A percentile compares a stretch with the other conserved stretches of the same genome.
Evolutionary conservation across 768 basidiomycete species (phyloP).

Genomic region (Rubroboletus satanas): DNA sequence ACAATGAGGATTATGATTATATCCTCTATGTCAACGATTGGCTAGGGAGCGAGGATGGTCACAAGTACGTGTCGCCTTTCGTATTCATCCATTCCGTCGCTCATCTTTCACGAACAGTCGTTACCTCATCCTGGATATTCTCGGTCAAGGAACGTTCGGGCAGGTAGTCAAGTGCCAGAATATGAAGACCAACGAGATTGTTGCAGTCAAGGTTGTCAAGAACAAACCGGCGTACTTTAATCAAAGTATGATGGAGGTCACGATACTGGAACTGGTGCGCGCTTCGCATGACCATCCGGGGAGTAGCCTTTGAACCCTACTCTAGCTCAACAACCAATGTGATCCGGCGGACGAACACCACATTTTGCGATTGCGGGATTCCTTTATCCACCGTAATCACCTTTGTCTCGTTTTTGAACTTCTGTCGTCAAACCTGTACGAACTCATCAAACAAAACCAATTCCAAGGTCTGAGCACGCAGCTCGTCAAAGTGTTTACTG

Average conservation of each 20-base stretch:
- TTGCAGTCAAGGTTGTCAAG: slow-evolving; percentile 99
- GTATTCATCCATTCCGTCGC: not conserved
- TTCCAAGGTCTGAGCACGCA: slow-evolving; percentile 96
- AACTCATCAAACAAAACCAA: slow-evolving; percentile 99
- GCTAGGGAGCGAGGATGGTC: slow-evolving; percentile 88
- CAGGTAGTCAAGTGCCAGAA: slow-evolving; percentile 99
- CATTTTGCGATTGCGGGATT: slow-evolving; percentile 90
- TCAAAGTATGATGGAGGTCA: slow-evolving; percentile 99
- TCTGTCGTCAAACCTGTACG: slow-evolving; percentile 95
- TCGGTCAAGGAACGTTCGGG: slow-evolving; percentile 98
- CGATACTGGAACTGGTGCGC: slow-evolving; percentile 90
- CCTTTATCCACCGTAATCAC: slow-evolving; percentile 95
- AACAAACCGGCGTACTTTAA: slow-evolving; percentile 99
- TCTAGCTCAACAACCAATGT: slow-evolving; percentile 88
- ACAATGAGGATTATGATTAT: slow-evolving; percentile 99
- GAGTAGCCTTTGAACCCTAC: slow-evolving; percentile 1
- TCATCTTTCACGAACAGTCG: slow-evolving; percentile 39
- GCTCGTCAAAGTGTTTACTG: slow-evolving; percentile 97
- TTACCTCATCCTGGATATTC: slow-evolving; percentile 95
- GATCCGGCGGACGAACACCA: slow-evolving; percentile 96
- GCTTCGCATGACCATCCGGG: not conserved
- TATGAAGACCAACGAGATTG: slow-evolving; percentile 98
- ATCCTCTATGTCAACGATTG: slow-evolving; percentile 99
- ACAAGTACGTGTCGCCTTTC: slow-evolving; percentile 63
- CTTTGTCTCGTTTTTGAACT: slow-evolving; percentile 98